Percentiles rank a stretch among this genome's conserved stretches.
Evolutionary conservation across 83 land plant genomes (phyloP).

Genomic region (Picea abies): DNA sequence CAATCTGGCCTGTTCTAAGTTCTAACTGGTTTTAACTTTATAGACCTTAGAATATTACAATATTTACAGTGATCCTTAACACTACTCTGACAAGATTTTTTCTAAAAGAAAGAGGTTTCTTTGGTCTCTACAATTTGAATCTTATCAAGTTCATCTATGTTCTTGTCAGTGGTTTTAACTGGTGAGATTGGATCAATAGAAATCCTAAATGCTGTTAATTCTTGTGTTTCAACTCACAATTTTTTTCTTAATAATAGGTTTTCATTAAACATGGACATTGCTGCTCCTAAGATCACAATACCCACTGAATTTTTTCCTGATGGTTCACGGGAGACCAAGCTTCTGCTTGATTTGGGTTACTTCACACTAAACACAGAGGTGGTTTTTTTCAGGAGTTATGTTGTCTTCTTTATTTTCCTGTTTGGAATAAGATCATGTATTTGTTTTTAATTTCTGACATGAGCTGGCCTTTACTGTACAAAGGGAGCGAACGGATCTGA

Average conservation of each 20-base stretch:
- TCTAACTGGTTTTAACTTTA: too few species aligned
- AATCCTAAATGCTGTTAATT: background rate
- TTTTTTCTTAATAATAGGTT: constrained; percentile 48
- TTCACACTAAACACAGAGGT: constrained; percentile 77
- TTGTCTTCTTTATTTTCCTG: background rate
- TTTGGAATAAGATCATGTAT: constrained; percentile 10
- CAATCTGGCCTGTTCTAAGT: too few species aligned
- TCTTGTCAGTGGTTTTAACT: background rate
- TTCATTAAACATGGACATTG: constrained; percentile 90
- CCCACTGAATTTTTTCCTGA: constrained; percentile 95
- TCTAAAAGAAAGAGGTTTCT: background rate
- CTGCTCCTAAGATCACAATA: constrained; percentile 95
- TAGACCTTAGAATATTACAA: too few species aligned
- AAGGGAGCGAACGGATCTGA: constrained; percentile 52
- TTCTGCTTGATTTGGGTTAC: constrained; percentile 92
- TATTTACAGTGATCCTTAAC: too few species aligned
- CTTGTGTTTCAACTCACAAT: background rate
- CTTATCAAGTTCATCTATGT: background rate
- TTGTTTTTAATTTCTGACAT: background rate
- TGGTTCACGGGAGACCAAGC: constrained; percentile 60
- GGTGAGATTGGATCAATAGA: too few species aligned
- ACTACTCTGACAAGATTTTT: too few species aligned
- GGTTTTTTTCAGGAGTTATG: background rate
- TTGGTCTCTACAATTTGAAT: background rate
- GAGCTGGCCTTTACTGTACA: constrained; percentile 10